These are phyloP conservation scores for Solanum arcanum DNA, from an alignment of 257 asterid genomes.

Conservation along the genomic window DNA sequence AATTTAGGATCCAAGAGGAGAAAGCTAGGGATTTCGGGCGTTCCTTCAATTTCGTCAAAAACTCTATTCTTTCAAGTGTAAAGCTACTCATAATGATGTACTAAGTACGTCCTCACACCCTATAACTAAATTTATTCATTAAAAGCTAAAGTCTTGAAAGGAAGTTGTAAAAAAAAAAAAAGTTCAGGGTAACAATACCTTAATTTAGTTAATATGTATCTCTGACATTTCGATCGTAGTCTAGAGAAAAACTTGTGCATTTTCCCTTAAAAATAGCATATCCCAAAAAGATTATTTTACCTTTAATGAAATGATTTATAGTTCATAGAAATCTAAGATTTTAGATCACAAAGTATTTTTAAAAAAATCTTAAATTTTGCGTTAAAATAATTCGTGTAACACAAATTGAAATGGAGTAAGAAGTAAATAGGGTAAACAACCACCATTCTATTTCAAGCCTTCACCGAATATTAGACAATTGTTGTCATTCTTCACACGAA, in stretches of 20 bases:
- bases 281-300: background rate
- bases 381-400: background rate
- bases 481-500: background rate
- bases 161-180: too few species aligned
- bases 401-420: background rate
- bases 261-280: background rate
- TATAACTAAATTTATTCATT: background rate
- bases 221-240: too few species aligned
- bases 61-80: too few species aligned
- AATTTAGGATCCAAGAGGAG: background rate
- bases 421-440: background rate
- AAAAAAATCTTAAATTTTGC: background rate
- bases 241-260: too few species aligned
- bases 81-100: background rate
- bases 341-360: background rate
- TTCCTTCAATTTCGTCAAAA: background rate
- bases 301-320: background rate
- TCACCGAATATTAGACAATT: background rate
- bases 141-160: too few species aligned
- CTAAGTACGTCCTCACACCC: background rate
- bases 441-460: background rate
- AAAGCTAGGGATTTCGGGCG: background rate
- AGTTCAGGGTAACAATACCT: too few species aligned
- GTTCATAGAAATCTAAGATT: background rate
- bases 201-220: too few species aligned